phyloP scores from a whole-genome alignment of 805 yeast species.

The Suhomyces xylopsoci region DNA sequence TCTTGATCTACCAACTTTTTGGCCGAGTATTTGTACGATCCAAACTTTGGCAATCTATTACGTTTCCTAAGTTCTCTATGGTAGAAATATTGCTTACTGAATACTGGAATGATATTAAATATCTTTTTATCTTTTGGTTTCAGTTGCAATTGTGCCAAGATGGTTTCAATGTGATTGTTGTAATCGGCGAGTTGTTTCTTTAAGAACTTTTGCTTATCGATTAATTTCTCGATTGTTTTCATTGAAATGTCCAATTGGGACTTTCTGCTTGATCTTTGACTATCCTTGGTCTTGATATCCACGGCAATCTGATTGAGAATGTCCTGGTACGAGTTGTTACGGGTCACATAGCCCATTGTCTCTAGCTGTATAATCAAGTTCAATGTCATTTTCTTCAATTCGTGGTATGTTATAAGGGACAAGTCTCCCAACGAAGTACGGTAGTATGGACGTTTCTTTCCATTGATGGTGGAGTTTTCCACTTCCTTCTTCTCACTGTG shows the following conservation, averaged over 20 bases:
- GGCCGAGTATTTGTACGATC: conserved; percentile 73
- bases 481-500: conserved; percentile 37
- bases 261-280: conserved; percentile 40
- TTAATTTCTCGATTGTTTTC: conserved; percentile 42
- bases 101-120: conserved; percentile 48
- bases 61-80: conserved; percentile 64
- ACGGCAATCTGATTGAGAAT: conserved; percentile 78
- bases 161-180: conserved; percentile 43
- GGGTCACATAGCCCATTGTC: conserved; percentile 55
- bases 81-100: conserved; percentile 74
- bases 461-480: conserved; percentile 33
- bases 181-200: conserved; percentile 45
- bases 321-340: conserved; percentile 72
- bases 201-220: conserved; percentile 45
- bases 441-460: conserved; percentile 42
- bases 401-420: conserved; percentile 55
- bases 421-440: conserved; percentile 51
- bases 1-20: conserved; percentile 73
- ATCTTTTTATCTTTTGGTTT: conserved; percentile 46
- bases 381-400: conserved; percentile 71
- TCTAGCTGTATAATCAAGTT: conserved; percentile 78
- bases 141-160: conserved; percentile 43
- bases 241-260: conserved; percentile 40
- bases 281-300: conserved; percentile 60
- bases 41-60: conserved; percentile 70